Percentiles rank a stretch among this genome's conserved stretches.
Evolutionary conservation across 495 filamentous ascomycete genomes (phyloP).

Genomic region (Aspergillus hancockii): DNA sequence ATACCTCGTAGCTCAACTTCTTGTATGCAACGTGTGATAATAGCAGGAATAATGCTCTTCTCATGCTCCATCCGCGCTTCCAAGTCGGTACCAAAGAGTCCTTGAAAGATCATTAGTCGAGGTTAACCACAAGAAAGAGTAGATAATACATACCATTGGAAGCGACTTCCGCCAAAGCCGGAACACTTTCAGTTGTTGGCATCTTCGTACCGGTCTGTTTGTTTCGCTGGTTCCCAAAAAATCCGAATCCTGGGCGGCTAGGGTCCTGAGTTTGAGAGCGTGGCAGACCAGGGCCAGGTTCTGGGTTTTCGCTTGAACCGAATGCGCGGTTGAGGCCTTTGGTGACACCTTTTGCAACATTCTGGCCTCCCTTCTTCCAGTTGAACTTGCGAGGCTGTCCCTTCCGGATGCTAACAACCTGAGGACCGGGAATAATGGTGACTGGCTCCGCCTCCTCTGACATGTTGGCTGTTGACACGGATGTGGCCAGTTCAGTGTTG

Average conservation of each 20-base stretch:
- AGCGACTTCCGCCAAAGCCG: conserved; percentile 55
- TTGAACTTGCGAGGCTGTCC: conserved; percentile 93
- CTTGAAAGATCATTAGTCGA: conserved; percentile 25
- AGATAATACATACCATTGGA: conserved; percentile 38
- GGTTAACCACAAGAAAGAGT: not conserved
- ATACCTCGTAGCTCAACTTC: conserved; percentile 87
- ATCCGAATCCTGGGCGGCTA: conserved; percentile 70
- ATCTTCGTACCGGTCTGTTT: conserved; percentile 48
- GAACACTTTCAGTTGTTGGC: conserved; percentile 57
- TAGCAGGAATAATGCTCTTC: conserved; percentile 81
- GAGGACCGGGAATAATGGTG: conserved; percentile 73
- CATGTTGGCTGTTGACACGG: conserved; percentile 58
- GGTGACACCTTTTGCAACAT: conserved; percentile 87
- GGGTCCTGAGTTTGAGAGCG: conserved; percentile 54
- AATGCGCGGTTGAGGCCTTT: conserved; percentile 89
- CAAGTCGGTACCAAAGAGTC: conserved; percentile 90
- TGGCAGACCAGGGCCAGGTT: conserved; percentile 45
- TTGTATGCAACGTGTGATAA: conserved; percentile 93
- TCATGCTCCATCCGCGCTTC: conserved; percentile 85
- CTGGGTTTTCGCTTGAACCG: conserved; percentile 52
- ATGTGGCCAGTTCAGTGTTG: conserved; percentile 47
- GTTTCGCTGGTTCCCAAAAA: conserved; percentile 62
- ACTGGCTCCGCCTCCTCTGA: conserved; percentile 67
- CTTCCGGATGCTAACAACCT: conserved; percentile 90
- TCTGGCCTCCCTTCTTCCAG: conserved; percentile 96